Evolutionary conservation across 139 green algal species (phyloP).

Genomic region (Zygnema circumcarinatum): DNA sequence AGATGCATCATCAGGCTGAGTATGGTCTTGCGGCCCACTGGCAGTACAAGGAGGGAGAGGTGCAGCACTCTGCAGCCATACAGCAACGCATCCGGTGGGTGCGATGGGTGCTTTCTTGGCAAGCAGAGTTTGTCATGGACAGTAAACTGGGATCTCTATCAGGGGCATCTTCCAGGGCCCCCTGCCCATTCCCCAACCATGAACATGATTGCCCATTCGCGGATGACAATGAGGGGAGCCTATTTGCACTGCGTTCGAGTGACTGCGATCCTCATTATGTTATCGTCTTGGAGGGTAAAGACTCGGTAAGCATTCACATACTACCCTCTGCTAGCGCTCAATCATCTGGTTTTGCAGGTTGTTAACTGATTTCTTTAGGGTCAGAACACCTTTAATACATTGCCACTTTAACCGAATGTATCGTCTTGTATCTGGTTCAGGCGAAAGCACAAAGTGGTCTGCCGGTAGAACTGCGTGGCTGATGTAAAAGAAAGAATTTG

Average conservation of each 20-base stretch:
- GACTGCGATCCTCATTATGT: slow-evolving; percentile 25
- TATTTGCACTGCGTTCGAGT: slow-evolving; percentile 22
- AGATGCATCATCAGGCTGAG: slow-evolving; percentile 93
- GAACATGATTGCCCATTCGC: slow-evolving; percentile 22
- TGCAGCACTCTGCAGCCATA: background rate
- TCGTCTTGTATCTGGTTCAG: too few species aligned
- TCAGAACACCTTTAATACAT: background rate
- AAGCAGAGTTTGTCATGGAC: slow-evolving; percentile 31
- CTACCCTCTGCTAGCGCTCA: background rate
- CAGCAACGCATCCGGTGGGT: slow-evolving; percentile 11
- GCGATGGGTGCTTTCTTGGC: slow-evolving; percentile 36
- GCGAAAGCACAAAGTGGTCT: slow-evolving; percentile 13
- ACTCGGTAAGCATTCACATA: slow-evolving; percentile 18
- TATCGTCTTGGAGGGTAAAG: slow-evolving; percentile 18
- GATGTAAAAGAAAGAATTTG: too few species aligned
- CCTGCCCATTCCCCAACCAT: slow-evolving; percentile 41
- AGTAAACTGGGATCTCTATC: slow-evolving; percentile 38
- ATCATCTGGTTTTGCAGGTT: slow-evolving; percentile 5
- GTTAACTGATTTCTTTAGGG: slow-evolving; percentile 1
- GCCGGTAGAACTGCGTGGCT: too few species aligned
- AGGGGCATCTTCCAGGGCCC: background rate
- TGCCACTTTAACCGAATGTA: background rate
- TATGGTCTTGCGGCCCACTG: slow-evolving; percentile 93
- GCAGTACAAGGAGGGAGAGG: slow-evolving; percentile 90
- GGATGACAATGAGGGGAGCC: slow-evolving; percentile 23